Base-by-base conservation (phyloP, 164 flowering plant genomes). In the Brasenia schreberi region DNA sequence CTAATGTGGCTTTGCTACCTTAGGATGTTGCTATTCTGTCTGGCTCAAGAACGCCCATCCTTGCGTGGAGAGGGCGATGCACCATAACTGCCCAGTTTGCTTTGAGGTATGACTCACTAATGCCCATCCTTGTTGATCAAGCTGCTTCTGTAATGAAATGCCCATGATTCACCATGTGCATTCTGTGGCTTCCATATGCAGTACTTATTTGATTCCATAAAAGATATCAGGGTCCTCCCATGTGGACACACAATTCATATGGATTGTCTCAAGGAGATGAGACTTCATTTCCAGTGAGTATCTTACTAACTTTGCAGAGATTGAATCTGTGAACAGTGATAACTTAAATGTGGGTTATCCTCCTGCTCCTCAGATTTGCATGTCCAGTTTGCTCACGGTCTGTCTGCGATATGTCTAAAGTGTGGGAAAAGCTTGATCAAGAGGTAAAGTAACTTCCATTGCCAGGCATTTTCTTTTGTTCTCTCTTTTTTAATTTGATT, bases 1-100 rank as follows among this genome's bases (percentile, higher is more conserved):
- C 56, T 14, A 49, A 14, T 49, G 19, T 18, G 18, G 4, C 18
- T 61, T 18, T 61, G 63, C 63, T 33, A 33, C 33, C 65, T 73
- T 72, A 91, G 97, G 82, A 65, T 89, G 97, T 66, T 92, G 97
- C 74, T 86, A 85, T 69, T 74, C 92, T 16, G 84, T 19, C 49
- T 33, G 42, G 16, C 76, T 89, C 80, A 77, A 82, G 74, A 81
- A 82, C 73, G 45, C 82, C 27, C 97, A 92, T 65, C 76, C 59
- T 17, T 92, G 97, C 67, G 82, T 92, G 19, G 96, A 92, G 76
- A 77, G 81, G 69, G 96, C 97, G 61, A 87, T 89, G 94, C 97
- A 92, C 73, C 96, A 89, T 66, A 81, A 87, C 69, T 92, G 97
- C 75, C 93, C 97, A 0, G 80, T 91, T 70, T 91, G 96, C 78